phyloP scores from a whole-genome alignment of 345 rosid genomes.

The Syzygium grande region DNA sequence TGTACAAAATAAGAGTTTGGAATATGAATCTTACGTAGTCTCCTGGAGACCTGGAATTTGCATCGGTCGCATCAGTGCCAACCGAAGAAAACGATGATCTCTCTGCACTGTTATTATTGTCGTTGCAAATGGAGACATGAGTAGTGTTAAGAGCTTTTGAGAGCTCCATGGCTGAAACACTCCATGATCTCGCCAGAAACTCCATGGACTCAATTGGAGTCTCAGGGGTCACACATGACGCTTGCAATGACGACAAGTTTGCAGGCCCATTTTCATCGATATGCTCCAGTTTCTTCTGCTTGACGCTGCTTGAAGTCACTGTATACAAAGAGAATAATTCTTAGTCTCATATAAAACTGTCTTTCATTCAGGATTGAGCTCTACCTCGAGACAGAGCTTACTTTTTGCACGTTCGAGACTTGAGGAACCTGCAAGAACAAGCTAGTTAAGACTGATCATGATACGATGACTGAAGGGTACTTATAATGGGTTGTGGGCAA shows the following conservation, averaged over 20 bases:
- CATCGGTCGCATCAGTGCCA: slow-evolving; percentile 22
- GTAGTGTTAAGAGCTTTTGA: slow-evolving; percentile 60
- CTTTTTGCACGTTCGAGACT: neutral
- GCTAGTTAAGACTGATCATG: neutral
- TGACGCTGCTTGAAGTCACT: slow-evolving; percentile 38
- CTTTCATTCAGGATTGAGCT: neutral
- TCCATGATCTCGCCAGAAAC: slow-evolving; percentile 96
- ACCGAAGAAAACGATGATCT: slow-evolving; percentile 23
- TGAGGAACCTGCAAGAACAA: neutral
- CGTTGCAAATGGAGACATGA: neutral
- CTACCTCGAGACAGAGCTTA: neutral
- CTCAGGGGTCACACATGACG: slow-evolving; percentile 50
- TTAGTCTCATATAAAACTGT: neutral
- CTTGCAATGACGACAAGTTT: slow-evolving; percentile 10
- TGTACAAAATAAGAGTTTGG: neutral
- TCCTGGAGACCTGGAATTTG: slow-evolving; percentile 22
- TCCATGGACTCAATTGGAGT: slow-evolving; percentile 93
- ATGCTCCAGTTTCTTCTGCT: slow-evolving; percentile 47
- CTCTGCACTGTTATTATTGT: slow-evolving; percentile 7
- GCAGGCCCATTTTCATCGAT: slow-evolving; percentile 72
- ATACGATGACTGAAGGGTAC: neutral
- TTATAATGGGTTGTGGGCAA: neutral
- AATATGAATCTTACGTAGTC: slow-evolving; percentile 27
- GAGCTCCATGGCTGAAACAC: slow-evolving; percentile 80
- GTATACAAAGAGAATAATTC: neutral